A percentile compares a stretch with the other conserved stretches of the same genome.
phyloP scores from a whole-genome alignment of 23 red algal genomes.

The Gracilaria gracilis region DNA sequence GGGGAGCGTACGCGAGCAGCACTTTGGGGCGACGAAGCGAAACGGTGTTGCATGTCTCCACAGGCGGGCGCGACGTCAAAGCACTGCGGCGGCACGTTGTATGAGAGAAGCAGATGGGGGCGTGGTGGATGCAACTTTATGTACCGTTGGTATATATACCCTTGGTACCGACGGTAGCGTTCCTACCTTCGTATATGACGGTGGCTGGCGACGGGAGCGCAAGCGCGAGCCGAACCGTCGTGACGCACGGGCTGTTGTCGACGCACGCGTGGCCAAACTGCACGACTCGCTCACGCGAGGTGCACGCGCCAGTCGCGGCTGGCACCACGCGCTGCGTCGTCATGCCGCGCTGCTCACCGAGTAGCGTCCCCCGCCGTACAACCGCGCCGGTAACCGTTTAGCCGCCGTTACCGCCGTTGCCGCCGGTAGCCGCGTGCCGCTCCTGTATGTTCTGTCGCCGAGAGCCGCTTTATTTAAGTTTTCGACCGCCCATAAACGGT shows the following conservation, averaged over 20 bases:
- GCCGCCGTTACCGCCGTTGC: too few relatives aligned
- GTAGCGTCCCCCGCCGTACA: neutral
- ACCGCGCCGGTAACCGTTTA: neutral
- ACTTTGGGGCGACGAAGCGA: neutral
- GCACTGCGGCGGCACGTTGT: too few relatives aligned
- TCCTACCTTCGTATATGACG: too few relatives aligned
- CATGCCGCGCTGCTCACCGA: neutral
- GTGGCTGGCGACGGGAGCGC: neutral
- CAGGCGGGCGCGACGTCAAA: neutral
- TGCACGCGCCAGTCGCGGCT: conserved; percentile 28
- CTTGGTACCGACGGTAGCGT: too few relatives aligned
- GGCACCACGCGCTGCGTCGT: conserved; percentile 19
- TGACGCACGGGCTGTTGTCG: neutral
- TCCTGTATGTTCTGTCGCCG: too few relatives aligned
- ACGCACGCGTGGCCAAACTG: neutral
- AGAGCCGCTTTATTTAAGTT: too few relatives aligned
- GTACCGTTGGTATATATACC: too few relatives aligned
- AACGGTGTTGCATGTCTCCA: neutral
- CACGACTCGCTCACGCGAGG: neutral
- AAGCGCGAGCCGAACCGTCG: neutral
- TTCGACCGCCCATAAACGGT: too few relatives aligned
- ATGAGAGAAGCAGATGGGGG: neutral
- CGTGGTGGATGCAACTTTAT: too few relatives aligned
- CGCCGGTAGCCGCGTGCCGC: too few relatives aligned
- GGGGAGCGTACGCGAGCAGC: conserved; percentile 3